These are phyloP conservation scores for Physcomitrellopsis africana DNA, from an alignment of 225 moss, liverwort and hornwort genomes.

Conservation along the genomic window DNA sequence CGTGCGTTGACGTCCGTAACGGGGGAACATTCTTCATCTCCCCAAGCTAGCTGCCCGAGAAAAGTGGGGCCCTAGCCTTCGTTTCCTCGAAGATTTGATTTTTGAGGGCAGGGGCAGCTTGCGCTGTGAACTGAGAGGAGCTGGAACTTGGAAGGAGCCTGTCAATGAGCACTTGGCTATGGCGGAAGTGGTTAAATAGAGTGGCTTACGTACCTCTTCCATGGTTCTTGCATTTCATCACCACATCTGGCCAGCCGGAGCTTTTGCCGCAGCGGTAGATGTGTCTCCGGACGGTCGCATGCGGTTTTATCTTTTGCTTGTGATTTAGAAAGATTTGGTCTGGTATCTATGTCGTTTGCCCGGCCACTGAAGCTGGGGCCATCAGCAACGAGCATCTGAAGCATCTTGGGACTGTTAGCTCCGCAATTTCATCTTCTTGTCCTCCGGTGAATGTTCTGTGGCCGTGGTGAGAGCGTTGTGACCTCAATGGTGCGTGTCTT, in stretches of 20 bases:
- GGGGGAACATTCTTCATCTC: conserved; percentile 29
- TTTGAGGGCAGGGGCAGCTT: conserved; percentile 18
- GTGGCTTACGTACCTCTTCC: neutral
- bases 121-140: conserved; percentile 3
- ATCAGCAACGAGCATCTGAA: neutral
- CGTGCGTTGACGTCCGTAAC: conserved; percentile 6
- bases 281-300: neutral
- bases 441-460: neutral
- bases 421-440: neutral
- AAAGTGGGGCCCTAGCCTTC: neutral
- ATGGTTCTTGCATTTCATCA: neutral
- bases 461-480: too few species aligned
- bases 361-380: neutral
- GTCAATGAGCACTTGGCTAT: conserved; percentile 25
- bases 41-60: conserved; percentile 19
- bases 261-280: neutral
- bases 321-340: neutral
- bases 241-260: neutral
- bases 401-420: neutral
- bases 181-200: conserved; percentile 33
- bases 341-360: neutral
- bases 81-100: conserved; percentile 10
- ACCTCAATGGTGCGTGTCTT: too few species aligned
- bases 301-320: neutral
- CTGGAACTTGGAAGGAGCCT: conserved; percentile 3